Conservation (phyloP, 345 rosid species). For the Moringa oleifera region DNA sequence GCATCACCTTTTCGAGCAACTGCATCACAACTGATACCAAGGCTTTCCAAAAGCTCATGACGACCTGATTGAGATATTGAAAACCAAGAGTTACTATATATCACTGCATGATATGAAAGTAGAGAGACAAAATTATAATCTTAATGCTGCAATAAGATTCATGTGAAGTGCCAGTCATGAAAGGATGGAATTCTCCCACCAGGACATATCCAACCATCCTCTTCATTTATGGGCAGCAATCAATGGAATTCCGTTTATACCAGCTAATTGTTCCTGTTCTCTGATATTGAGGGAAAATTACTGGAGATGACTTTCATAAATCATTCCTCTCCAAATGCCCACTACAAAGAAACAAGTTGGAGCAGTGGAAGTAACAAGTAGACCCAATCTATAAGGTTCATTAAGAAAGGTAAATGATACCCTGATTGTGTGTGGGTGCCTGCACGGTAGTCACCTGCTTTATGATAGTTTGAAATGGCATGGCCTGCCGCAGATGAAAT, state of each 20-base stretch:
- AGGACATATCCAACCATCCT: background rate
- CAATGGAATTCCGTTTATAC: background rate
- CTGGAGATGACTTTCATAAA: too few species aligned
- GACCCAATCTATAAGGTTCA: too few species aligned
- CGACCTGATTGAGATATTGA: slow-evolving; percentile 42
- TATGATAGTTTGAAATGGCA: background rate
- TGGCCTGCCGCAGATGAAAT: background rate
- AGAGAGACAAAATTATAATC: background rate
- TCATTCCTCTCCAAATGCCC: too few species aligned
- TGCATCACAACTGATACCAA: slow-evolving; percentile 61
- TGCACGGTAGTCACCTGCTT: too few species aligned
- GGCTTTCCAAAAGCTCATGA: slow-evolving; percentile 67
- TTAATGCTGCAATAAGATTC: background rate
- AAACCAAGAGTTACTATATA: background rate
- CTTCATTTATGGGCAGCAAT: background rate
- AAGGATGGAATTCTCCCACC: background rate
- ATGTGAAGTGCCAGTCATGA: background rate
- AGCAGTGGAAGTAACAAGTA: too few species aligned
- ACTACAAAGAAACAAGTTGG: too few species aligned
- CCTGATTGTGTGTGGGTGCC: too few species aligned
- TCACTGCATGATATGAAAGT: background rate
- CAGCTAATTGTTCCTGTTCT: background rate
- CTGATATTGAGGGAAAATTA: background rate
- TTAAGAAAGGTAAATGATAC: too few species aligned
- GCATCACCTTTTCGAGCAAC: slow-evolving; percentile 72